Evolutionary conservation across 108 stramenopile genomes (phyloP).

Genomic region (Cyclotella sp.): DNA sequence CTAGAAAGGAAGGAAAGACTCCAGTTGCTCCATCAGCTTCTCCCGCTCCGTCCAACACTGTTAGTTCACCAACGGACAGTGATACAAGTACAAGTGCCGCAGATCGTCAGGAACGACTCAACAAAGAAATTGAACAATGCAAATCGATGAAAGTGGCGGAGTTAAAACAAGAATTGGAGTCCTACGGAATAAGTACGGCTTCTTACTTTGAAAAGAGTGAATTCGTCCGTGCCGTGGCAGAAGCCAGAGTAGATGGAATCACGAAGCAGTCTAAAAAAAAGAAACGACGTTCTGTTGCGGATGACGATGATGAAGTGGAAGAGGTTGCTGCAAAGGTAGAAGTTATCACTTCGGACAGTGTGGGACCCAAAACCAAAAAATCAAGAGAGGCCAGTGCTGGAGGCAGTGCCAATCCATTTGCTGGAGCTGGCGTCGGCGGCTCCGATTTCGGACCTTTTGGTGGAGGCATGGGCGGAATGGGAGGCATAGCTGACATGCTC

Average conservation of each 20-base stretch:
- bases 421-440: conserved; percentile 36
- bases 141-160: conserved; percentile 40
- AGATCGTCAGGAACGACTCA: conserved; percentile 59
- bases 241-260: conserved; percentile 46
- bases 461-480: conserved; percentile 67
- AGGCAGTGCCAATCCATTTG: conserved; percentile 48
- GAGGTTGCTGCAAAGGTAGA: conserved; percentile 71
- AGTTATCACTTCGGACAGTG: conserved; percentile 72
- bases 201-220: conserved; percentile 53
- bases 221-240: conserved; percentile 51
- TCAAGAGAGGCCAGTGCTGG: conserved; percentile 25
- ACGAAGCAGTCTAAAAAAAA: conserved; percentile 31
- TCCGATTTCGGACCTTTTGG: conserved; percentile 25
- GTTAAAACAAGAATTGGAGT: conserved; percentile 44
- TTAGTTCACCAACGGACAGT: conserved; percentile 5
- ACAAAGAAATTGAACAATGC: conserved; percentile 71
- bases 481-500: conserved; percentile 73
- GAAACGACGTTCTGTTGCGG: conserved; percentile 51
- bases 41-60: conserved; percentile 14
- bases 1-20: conserved; percentile 69
- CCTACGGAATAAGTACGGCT: conserved; percentile 33
- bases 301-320: conserved; percentile 66
- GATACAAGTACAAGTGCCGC: conserved; percentile 11
- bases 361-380: conserved; percentile 61
- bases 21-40: conserved; percentile 41